Percentiles rank a stretch among this genome's conserved stretches.
These are phyloP conservation scores for Tuber microsphaerosporum DNA, from an alignment of 495 filamentous ascomycete species.

Conservation along the genomic window DNA sequence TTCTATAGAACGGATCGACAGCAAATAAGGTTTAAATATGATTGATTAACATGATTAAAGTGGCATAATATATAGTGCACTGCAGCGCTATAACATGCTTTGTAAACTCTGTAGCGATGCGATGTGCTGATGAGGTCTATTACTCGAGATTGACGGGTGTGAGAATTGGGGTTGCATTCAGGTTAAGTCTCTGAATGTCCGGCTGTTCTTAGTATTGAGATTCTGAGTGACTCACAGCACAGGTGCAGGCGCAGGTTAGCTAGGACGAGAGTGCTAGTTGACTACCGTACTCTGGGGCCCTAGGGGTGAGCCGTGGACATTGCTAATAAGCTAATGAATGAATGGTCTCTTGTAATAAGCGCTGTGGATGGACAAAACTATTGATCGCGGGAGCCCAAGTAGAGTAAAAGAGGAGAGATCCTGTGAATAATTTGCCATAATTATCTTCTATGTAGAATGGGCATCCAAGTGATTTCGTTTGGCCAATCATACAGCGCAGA, in stretches of 20 bases:
- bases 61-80: neutral
- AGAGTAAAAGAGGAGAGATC: no score
- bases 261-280: neutral
- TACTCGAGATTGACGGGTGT: neutral
- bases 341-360: neutral
- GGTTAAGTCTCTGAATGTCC: neutral
- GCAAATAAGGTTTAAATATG: neutral
- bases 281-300: neutral
- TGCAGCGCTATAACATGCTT: neutral
- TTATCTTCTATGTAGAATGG: neutral
- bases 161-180: neutral
- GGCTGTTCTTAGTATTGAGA: neutral
- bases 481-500: neutral
- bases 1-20: neutral
- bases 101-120: neutral
- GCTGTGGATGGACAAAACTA: neutral
- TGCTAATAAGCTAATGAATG: neutral
- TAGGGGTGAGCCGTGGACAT: neutral
- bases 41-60: neutral
- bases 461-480: neutral
- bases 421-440: no score
- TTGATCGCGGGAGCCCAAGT: no score
- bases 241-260: neutral
- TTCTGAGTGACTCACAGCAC: neutral
- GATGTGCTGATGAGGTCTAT: neutral